phyloP scores from a whole-genome alignment of 441 rosid genomes.

The Mallotus repandus region DNA sequence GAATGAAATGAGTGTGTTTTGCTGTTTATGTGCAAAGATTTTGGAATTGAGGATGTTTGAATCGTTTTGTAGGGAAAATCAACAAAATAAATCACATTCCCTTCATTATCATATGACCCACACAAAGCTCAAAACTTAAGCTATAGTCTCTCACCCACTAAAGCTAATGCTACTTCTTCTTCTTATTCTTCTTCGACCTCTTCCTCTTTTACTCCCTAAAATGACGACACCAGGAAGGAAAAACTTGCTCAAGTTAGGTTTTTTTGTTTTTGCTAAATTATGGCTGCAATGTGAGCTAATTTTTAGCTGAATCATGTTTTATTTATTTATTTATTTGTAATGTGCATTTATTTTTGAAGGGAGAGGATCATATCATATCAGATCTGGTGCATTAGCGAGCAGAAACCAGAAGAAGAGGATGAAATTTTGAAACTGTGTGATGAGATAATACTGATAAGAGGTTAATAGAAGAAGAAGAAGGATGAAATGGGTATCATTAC shows the following conservation, averaged over 20 bases:
- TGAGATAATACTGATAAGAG: constrained; percentile 31
- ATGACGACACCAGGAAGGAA: too few relatives aligned
- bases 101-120: constrained; percentile 20
- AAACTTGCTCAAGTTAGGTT: too few relatives aligned
- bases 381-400: constrained; percentile 37
- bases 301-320: constrained; percentile 18
- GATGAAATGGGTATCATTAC: constrained; percentile 97
- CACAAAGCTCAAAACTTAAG: constrained; percentile 38
- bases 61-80: too few relatives aligned
- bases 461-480: constrained; percentile 38
- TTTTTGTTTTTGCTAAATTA: too few relatives aligned
- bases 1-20: too few relatives aligned
- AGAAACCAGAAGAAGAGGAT: background rate
- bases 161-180: constrained; percentile 27
- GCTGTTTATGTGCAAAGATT: too few relatives aligned
- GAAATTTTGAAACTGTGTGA: constrained; percentile 30
- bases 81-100: constrained; percentile 24
- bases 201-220: too few relatives aligned
- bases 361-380: constrained; percentile 14
- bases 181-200: too few relatives aligned
- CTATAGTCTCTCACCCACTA: constrained; percentile 21
- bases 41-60: too few relatives aligned
- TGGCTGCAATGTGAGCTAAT: too few relatives aligned
- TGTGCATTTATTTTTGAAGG: background rate
- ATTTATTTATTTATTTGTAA: background rate